Conservation (phyloP, 192 early-diverging fungal genomes). For the Backusella westeae region DNA sequence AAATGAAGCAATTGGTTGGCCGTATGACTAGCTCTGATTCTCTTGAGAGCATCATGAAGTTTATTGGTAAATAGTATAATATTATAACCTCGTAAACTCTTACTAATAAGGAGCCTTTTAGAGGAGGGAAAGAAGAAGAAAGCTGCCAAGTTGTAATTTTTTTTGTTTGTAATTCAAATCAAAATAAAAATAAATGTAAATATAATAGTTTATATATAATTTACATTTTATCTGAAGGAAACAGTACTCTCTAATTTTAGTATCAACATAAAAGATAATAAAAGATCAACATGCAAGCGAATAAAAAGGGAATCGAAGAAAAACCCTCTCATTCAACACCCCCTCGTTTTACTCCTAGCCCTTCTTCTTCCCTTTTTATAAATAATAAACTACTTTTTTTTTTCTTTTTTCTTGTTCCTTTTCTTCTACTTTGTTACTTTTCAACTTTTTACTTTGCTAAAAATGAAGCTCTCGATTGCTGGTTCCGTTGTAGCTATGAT, state of each 20-base stretch:
- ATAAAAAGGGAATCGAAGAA: neutral
- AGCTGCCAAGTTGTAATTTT: neutral
- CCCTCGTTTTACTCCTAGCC: neutral
- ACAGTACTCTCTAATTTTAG: neutral
- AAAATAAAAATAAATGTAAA: neutral
- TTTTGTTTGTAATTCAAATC: neutral
- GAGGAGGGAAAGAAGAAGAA: neutral
- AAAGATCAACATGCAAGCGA: neutral
- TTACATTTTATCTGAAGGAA: neutral
- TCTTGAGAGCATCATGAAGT: slow-evolving; percentile 18
- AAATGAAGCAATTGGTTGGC: slow-evolving; percentile 54
- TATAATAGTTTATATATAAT: neutral
- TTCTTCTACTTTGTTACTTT: neutral
- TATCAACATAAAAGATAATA: slow-evolving; percentile 2
- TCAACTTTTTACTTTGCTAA: neutral
- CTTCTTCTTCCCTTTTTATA: neutral
- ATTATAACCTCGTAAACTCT: neutral
- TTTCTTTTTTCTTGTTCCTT: neutral
- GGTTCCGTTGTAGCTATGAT: slow-evolving; percentile 7
- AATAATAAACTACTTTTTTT: slow-evolving; percentile 1
- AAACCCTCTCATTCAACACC: neutral
- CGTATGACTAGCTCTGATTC: slow-evolving; percentile 25
- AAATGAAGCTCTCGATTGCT: slow-evolving; percentile 7
- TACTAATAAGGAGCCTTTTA: neutral
- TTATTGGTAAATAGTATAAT: slow-evolving; percentile 18